A percentile compares a stretch with the other conserved stretches of the same genome.
phyloP scores from a whole-genome alignment of 768 basidiomycete species.

The Lactarius sp. region DNA sequence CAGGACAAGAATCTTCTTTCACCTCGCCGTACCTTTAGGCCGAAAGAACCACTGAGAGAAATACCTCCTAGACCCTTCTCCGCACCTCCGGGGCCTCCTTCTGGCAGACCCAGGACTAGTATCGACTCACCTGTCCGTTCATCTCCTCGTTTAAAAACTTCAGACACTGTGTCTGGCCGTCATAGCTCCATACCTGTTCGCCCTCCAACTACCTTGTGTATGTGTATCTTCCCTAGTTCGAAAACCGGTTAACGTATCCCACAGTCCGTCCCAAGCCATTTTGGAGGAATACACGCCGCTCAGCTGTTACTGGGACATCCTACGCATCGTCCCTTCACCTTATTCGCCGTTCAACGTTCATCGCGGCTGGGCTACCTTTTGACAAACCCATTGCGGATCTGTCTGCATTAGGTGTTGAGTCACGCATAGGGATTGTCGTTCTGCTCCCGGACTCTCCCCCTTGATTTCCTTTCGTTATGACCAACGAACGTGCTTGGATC shows the following conservation, averaged over 20 bases:
- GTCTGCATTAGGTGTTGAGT: conserved; percentile 34
- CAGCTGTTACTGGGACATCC: conserved; percentile 63
- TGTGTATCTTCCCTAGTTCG: conserved; percentile 30
- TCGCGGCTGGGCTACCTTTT: conserved; percentile 68
- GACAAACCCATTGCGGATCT: conserved; percentile 49
- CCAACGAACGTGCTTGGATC: neutral
- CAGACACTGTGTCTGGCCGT: neutral
- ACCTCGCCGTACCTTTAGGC: conserved; percentile 5
- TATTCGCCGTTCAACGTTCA: conserved; percentile 71
- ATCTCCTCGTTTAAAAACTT: neutral
- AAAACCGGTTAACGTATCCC: neutral
- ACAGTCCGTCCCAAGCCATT: conserved; percentile 78
- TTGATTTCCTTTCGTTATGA: neutral
- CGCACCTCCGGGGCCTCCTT: neutral
- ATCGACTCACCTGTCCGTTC: neutral
- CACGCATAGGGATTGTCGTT: conserved; percentile 28
- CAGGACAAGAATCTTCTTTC: conserved; percentile 8
- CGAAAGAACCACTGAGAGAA: neutral
- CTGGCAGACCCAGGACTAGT: neutral
- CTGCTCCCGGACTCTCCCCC: conserved; percentile 19
- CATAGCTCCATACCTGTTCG: conserved; percentile 34
- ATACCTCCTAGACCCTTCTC: conserved; percentile 1
- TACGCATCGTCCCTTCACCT: conserved; percentile 72
- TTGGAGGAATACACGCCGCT: conserved; percentile 69
- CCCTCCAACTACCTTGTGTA: conserved; percentile 63